phyloP scores from a whole-genome alignment of 2,329 filamentous ascomycete genomes.

The Alternaria triticina region DNA sequence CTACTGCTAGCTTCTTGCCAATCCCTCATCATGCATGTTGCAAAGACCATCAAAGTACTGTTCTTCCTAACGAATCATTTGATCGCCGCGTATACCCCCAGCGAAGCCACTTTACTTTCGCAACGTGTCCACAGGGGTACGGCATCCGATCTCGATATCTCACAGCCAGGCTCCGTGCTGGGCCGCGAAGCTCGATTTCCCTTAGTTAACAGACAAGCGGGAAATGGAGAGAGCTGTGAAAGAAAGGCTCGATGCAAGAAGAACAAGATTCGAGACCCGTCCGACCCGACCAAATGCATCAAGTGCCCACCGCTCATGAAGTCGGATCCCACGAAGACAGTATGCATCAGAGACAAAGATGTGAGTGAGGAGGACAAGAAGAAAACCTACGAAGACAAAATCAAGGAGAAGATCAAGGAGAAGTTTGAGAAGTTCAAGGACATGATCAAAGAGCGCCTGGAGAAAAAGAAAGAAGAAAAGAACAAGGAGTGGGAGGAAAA shows the following conservation, averaged over 20 bases:
- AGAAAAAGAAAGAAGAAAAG: slow-evolving; percentile 7
- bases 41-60: background rate
- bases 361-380: slow-evolving; percentile 10
- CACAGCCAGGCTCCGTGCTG: background rate
- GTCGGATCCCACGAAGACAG: slow-evolving; percentile 6
- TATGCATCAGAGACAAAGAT: slow-evolving; percentile 12
- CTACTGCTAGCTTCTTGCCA: background rate
- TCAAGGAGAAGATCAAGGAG: slow-evolving; percentile 8
- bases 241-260: slow-evolving; percentile 12
- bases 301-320: slow-evolving; percentile 12
- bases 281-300: slow-evolving; percentile 10
- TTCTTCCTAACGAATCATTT: slow-evolving; percentile 9
- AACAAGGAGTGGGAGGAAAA: slow-evolving; percentile 12
- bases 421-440: background rate
- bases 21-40: slow-evolving; percentile 8
- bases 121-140: background rate
- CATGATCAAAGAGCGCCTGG: background rate
- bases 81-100: slow-evolving; percentile 1
- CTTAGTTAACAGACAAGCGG: background rate
- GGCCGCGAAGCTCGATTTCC: background rate
- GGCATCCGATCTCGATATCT: background rate
- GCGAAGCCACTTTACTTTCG: background rate
- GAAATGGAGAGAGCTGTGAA: slow-evolving; percentile 5
- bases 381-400: slow-evolving; percentile 5
- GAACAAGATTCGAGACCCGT: slow-evolving; percentile 9